Percentiles rank a stretch among this genome's conserved stretches.
These are phyloP conservation scores for Backusella australiensis DNA, from an alignment of 192 early-diverging fungal genomes.

Conservation along the genomic window DNA sequence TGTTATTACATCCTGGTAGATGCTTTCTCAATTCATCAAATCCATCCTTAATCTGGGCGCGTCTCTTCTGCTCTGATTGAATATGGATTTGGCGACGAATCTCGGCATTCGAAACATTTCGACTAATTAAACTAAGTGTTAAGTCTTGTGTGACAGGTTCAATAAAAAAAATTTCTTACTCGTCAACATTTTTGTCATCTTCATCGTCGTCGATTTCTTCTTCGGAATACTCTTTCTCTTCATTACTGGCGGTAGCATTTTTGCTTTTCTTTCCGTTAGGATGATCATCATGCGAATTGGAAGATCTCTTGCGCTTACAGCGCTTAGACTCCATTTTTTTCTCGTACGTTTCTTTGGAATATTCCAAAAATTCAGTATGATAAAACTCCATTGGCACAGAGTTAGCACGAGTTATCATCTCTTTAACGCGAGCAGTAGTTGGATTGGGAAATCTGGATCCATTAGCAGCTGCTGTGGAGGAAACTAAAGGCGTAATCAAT, in stretches of 20 bases:
- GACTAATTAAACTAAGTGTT: constrained; percentile 18
- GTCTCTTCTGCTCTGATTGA: constrained; percentile 47
- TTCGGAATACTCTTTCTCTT: constrained; percentile 22
- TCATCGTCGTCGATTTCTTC: constrained; percentile 10
- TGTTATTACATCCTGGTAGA: constrained; percentile 36
- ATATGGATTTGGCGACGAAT: constrained; percentile 46
- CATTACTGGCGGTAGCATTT: not conserved
- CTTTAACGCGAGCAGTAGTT: constrained; percentile 17
- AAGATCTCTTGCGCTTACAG: constrained; percentile 29
- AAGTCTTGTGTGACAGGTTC: constrained; percentile 5
- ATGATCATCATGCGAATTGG: constrained; percentile 5
- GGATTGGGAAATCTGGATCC: constrained; percentile 3
- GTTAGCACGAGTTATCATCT: constrained; percentile 19
- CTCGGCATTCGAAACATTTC: constrained; percentile 32
- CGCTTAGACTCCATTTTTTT: constrained; percentile 34
- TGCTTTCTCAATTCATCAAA: constrained; percentile 46
- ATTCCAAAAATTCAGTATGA: constrained; percentile 24
- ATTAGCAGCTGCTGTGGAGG: not conserved
- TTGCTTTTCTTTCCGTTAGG: not conserved
- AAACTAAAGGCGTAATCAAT: not conserved
- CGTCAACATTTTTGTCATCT: constrained; percentile 9
- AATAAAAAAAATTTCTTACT: constrained; percentile 14
- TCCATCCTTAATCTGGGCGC: constrained; percentile 48
- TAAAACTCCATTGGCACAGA: constrained; percentile 25
- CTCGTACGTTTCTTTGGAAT: constrained; percentile 24